Evolutionary conservation across 345 rosid species (phyloP).

Genomic region (Geranium rotundifolium): DNA sequence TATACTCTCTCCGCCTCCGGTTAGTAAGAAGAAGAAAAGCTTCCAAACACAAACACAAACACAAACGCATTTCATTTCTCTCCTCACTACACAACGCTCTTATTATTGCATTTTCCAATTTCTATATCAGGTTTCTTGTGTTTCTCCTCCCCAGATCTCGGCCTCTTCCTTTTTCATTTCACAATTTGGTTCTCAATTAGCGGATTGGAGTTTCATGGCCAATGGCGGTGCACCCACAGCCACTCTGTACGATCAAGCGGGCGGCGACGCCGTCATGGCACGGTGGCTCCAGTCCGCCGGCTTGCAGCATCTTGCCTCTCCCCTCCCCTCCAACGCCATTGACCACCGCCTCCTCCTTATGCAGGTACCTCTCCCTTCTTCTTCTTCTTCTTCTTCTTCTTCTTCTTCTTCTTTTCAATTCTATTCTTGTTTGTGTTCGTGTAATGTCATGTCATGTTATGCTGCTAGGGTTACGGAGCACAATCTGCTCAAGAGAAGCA

Average conservation of each 20-base stretch:
- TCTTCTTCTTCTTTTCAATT: not conserved
- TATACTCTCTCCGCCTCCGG: too few relatives aligned
- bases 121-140: too few relatives aligned
- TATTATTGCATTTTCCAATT: too few relatives aligned
- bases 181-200: conserved; percentile 99
- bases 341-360: conserved; percentile 78
- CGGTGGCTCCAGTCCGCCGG: conserved; percentile 99
- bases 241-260: conserved; percentile 56
- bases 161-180: too few relatives aligned
- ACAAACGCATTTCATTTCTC: too few relatives aligned
- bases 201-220: too few relatives aligned
- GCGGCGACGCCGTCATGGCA: conserved; percentile 93
- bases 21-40: too few relatives aligned
- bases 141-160: too few relatives aligned
- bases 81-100: too few relatives aligned
- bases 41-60: too few relatives aligned
- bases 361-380: conserved; percentile 43
- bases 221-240: conserved; percentile 80
- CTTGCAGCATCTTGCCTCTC: conserved; percentile 99
- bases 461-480: conserved; percentile 78
- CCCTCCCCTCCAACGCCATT: conserved; percentile 58
- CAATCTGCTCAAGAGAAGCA: conserved; percentile 98
- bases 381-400: not conserved
- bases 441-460: conserved; percentile 13
- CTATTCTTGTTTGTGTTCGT: not conserved